Conservation (phyloP, 2,329 filamentous ascomycete species). For the Aspergillus neotritici region DNA sequence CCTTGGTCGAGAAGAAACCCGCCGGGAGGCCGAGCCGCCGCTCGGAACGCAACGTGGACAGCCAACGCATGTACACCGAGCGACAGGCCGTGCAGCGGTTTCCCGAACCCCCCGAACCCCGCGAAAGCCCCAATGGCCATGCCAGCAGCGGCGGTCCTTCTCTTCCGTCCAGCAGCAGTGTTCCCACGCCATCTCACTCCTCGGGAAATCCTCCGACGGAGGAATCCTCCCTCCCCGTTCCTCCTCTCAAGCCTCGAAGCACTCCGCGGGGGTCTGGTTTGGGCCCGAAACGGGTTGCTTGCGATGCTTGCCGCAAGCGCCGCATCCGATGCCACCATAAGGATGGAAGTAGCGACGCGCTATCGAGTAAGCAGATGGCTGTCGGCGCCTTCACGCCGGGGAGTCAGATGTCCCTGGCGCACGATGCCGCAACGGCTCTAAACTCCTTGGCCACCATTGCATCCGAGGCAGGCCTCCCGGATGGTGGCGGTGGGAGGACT, state of each 20-base stretch:
- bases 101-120: slow-evolving; percentile 19
- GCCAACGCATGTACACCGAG: slow-evolving; percentile 38
- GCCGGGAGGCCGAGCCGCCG: slow-evolving; percentile 52
- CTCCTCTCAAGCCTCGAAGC: slow-evolving; percentile 34
- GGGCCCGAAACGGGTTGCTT: slow-evolving; percentile 55
- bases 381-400: slow-evolving; percentile 27
- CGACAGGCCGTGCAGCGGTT: slow-evolving; percentile 33
- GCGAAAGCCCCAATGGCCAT: slow-evolving; percentile 13
- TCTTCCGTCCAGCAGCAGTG: slow-evolving; percentile 21
- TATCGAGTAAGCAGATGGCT: slow-evolving; percentile 23
- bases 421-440: slow-evolving; percentile 36
- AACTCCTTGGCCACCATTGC: slow-evolving; percentile 37
- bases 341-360: slow-evolving; percentile 41
- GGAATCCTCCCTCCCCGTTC: slow-evolving; percentile 4
- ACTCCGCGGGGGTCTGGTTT: slow-evolving; percentile 54
- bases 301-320: slow-evolving; percentile 57
- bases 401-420: slow-evolving; percentile 28
- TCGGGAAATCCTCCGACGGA: slow-evolving; percentile 23
- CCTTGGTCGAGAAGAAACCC: slow-evolving; percentile 49
- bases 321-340: slow-evolving; percentile 61
- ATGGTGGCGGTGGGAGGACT: slow-evolving; percentile 17
- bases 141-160: slow-evolving; percentile 13
- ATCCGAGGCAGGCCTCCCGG: slow-evolving; percentile 31
- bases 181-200: slow-evolving; percentile 16
- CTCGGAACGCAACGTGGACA: slow-evolving; percentile 49